Percentiles rank a stretch among this genome's conserved stretches.
Conservation (phyloP, 805 yeast genomes). For the Blastobotrys peoriensis region DNA sequence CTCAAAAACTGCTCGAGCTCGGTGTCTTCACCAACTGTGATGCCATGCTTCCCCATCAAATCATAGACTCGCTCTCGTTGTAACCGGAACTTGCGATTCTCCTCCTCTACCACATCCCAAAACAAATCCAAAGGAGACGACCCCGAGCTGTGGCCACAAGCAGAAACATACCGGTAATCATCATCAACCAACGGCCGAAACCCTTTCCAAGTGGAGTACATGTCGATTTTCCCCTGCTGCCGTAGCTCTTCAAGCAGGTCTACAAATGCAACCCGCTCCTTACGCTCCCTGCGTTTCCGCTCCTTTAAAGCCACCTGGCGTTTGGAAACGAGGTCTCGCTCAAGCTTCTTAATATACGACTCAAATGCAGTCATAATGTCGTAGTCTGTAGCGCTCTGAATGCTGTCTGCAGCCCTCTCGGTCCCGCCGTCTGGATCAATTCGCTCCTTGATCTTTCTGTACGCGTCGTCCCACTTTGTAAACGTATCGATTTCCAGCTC, state of each 20-base stretch:
- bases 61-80: conserved; percentile 56
- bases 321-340: conserved; percentile 23
- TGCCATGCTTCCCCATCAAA: conserved; percentile 36
- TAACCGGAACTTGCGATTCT: conserved; percentile 47
- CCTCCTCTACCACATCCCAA: conserved; percentile 66
- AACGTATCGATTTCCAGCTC: conserved; percentile 20
- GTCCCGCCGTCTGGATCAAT: too few relatives aligned
- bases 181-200: conserved; percentile 45
- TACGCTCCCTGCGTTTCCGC: conserved; percentile 54
- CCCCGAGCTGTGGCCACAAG: conserved; percentile 65
- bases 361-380: conserved; percentile 57
- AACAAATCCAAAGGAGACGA: conserved; percentile 72
- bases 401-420: conserved; percentile 14
- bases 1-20: conserved; percentile 20
- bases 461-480: conserved; percentile 36
- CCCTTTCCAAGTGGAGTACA: conserved; percentile 56
- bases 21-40: conserved; percentile 25
- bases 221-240: conserved; percentile 33
- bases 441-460: conserved; percentile 18
- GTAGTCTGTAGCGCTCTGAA: conserved; percentile 25
- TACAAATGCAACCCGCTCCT: conserved; percentile 58
- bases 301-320: conserved; percentile 26
- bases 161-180: conserved; percentile 49
- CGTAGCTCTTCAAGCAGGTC: conserved; percentile 37
- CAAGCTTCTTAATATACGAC: conserved; percentile 31